A percentile compares a stretch with the other conserved stretches of the same genome.
Evolutionary conservation across 2,329 filamentous ascomycete genomes (phyloP).

Genomic region (Myriangium duriaei): DNA sequence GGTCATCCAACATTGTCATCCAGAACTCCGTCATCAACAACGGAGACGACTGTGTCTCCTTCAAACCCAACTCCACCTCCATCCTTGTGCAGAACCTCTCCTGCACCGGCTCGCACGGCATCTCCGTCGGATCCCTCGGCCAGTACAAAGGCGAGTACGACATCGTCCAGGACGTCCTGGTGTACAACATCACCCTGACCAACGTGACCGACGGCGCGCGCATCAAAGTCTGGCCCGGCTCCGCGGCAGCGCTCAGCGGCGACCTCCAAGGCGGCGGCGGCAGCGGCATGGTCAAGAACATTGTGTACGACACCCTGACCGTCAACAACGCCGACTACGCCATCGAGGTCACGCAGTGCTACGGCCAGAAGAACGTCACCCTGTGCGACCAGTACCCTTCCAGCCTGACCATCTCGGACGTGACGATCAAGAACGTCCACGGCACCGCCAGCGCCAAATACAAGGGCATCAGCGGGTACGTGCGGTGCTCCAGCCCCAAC

Average conservation of each 20-base stretch:
- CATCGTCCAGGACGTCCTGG: conserved; percentile 55
- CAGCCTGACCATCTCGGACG: conserved; percentile 41
- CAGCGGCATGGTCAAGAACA: conserved; percentile 48
- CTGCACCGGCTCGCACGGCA: conserved; percentile 60
- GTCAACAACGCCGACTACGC: conserved; percentile 53
- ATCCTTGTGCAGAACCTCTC: conserved; percentile 54
- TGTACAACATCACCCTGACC: conserved; percentile 25
- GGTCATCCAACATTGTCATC: conserved; percentile 49
- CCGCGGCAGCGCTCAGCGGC: conserved; percentile 41
- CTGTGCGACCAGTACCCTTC: conserved; percentile 48
- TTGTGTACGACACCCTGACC: conserved; percentile 52
- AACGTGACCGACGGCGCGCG: conserved; percentile 48
- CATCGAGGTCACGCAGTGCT: conserved; percentile 54
- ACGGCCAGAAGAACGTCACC: conserved; percentile 49
- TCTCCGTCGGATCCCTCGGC: conserved; percentile 58
- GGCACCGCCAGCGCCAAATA: conserved; percentile 40
- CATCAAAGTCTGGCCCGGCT: conserved; percentile 62
- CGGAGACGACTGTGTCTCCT: conserved; percentile 59
- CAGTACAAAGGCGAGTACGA: conserved; percentile 53
- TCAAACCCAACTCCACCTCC: conserved; percentile 61
- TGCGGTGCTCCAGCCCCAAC: conserved; percentile 32
- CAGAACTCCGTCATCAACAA: conserved; percentile 54
- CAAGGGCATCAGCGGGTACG: conserved; percentile 29
- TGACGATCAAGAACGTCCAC: conserved; percentile 44
- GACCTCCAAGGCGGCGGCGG: conserved; percentile 56